Evolutionary conservation across 2,329 filamentous ascomycete genomes (phyloP).

Genomic region (Aureobasidium mangrovei): DNA sequence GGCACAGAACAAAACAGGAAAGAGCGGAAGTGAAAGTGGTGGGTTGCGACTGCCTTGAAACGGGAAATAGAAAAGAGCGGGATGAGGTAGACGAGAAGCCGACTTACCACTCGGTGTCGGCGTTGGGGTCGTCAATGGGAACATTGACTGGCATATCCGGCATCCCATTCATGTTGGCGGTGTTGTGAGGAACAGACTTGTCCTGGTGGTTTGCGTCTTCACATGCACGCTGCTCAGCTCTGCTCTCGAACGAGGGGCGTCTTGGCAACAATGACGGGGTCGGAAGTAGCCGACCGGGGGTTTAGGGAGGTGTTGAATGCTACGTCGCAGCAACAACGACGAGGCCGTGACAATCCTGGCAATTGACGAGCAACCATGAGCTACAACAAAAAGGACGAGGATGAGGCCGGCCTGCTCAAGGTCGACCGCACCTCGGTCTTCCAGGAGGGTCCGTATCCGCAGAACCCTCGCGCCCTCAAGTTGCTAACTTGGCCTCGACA

Average conservation of each 20-base stretch:
- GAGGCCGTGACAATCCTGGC: not conserved
- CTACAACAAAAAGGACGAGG: slow-evolving; percentile 99
- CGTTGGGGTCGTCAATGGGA: slow-evolving; percentile 88
- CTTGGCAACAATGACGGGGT: slow-evolving; percentile 8
- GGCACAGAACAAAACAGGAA: too few species aligned
- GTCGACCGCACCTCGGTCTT: slow-evolving; percentile 97
- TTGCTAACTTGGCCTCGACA: slow-evolving; percentile 33
- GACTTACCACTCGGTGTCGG: slow-evolving; percentile 87
- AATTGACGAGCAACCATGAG: slow-evolving; percentile 52
- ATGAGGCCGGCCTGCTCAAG: slow-evolving; percentile 90
- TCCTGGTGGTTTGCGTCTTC: not conserved
- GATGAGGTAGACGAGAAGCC: not conserved
- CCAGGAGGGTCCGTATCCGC: slow-evolving; percentile 73
- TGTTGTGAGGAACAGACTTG: not conserved
- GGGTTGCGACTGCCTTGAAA: not conserved
- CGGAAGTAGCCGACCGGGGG: slow-evolving; percentile 3
- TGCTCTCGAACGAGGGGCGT: not conserved
- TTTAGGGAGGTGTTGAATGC: slow-evolving; percentile 6
- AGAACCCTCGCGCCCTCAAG: not conserved
- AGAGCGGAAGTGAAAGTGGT: not conserved
- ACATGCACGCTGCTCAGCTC: not conserved
- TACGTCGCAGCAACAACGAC: not conserved
- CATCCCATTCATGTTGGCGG: slow-evolving; percentile 15
- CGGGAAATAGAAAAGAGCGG: not conserved
- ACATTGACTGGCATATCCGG: slow-evolving; percentile 57